Evolutionary conservation across 305 asterid species (phyloP).

Genomic region (Fraxinus sp.): DNA sequence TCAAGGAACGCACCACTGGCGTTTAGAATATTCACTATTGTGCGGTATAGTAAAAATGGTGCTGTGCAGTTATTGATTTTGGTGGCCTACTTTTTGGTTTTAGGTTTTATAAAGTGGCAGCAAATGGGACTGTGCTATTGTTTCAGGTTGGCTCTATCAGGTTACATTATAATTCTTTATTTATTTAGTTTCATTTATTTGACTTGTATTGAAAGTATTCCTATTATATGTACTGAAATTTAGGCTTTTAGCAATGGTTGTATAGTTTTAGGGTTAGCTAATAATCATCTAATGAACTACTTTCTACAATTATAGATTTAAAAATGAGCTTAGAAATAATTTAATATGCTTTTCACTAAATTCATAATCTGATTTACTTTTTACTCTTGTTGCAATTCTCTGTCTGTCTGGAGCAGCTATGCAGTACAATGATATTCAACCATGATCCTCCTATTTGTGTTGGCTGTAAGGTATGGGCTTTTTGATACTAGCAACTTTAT

Average conservation of each 20-base stretch:
- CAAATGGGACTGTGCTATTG: slow-evolving; percentile 83
- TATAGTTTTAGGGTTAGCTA: not conserved
- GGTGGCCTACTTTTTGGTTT: slow-evolving; percentile 17
- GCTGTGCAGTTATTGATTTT: slow-evolving; percentile 17
- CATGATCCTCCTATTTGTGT: slow-evolving; percentile 83
- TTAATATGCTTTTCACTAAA: not conserved
- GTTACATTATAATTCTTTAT: slow-evolving; percentile 47
- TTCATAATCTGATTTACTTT: slow-evolving; percentile 1
- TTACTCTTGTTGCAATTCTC: slow-evolving; percentile 22
- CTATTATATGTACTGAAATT: not conserved
- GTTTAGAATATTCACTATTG: not conserved
- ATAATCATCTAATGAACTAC: not conserved
- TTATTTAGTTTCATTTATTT: slow-evolving; percentile 13
- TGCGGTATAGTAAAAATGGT: not conserved
- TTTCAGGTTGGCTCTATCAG: slow-evolving; percentile 97
- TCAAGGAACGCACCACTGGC: not conserved
- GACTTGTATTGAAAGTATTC: slow-evolving; percentile 1
- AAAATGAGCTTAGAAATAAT: slow-evolving; percentile 1
- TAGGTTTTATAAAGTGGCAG: slow-evolving; percentile 93
- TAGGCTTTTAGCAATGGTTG: not conserved
- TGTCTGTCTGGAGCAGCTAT: slow-evolving; percentile 71
- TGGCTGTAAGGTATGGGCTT: slow-evolving; percentile 70
- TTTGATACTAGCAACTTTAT: slow-evolving; percentile 16
- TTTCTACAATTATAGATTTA: not conserved
- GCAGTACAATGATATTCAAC: slow-evolving; percentile 88